Evolutionary conservation across 2,329 filamentous ascomycete genomes (phyloP).

Genomic region (Cladosporium austrohemisphaericum): DNA sequence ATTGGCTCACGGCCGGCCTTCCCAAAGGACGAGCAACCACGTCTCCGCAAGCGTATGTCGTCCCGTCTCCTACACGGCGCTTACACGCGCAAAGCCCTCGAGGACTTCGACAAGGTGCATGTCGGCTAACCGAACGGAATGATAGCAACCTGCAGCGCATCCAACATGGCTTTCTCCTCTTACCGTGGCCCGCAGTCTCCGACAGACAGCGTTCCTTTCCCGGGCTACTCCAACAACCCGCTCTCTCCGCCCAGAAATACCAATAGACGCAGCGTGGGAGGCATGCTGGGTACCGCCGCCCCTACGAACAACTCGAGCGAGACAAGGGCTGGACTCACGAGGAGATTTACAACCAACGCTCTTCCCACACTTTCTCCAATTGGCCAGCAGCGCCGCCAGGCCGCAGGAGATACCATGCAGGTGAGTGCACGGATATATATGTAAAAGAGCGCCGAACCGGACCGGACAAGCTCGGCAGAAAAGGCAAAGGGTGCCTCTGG

Average conservation of each 20-base stretch:
- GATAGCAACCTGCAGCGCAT: conserved; percentile 3
- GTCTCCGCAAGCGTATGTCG: conserved; percentile 12
- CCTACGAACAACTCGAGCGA: conserved; percentile 50
- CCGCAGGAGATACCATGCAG: conserved; percentile 44
- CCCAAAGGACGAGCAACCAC: conserved; percentile 10
- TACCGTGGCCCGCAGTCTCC: conserved; percentile 73
- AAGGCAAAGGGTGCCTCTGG: no score
- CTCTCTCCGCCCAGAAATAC: conserved; percentile 42
- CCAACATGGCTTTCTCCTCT: conserved; percentile 57
- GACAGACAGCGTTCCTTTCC: conserved; percentile 70
- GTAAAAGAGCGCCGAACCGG: background rate
- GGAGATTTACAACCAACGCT: conserved; percentile 89
- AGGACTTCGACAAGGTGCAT: background rate
- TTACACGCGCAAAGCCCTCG: background rate
- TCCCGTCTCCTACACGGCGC: background rate
- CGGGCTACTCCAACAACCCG: conserved; percentile 52
- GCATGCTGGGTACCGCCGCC: conserved; percentile 18
- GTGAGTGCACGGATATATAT: conserved; percentile 25
- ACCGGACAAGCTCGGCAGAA: background rate
- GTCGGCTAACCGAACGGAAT: background rate
- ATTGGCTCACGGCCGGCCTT: conserved; percentile 10
- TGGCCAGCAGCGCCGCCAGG: conserved; percentile 53
- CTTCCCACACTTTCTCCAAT: conserved; percentile 65
- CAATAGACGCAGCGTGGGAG: conserved; percentile 29
- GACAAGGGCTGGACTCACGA: conserved; percentile 72